A percentile compares a stretch with the other conserved stretches of the same genome.
These are phyloP conservation scores for Lathyrus sativus DNA, from an alignment of 306 rosid species.

Conservation along the genomic window DNA sequence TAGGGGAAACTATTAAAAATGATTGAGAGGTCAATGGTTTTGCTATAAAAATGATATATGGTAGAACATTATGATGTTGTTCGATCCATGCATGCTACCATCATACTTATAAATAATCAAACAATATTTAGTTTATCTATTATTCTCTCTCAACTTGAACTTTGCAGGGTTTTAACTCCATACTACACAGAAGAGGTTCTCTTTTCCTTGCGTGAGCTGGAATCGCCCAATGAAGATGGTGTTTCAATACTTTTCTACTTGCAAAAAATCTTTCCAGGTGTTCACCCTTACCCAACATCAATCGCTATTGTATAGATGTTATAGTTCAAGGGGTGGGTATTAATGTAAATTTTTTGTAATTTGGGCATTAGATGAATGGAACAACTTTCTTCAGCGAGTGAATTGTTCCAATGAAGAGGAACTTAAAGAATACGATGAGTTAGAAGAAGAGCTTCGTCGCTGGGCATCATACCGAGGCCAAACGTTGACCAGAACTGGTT, in stretches of 20 bases:
- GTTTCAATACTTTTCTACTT: constrained; percentile 93
- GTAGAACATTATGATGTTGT: no score
- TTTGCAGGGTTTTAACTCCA: constrained; percentile 85
- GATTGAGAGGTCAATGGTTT: neutral
- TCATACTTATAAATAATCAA: no score
- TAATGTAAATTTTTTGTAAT: neutral
- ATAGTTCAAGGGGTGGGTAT: constrained; percentile 21
- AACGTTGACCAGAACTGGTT: constrained; percentile 93
- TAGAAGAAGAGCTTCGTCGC: constrained; percentile 82
- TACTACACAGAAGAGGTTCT: constrained; percentile 95
- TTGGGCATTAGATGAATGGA: constrained; percentile 73
- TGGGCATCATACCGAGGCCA: constrained; percentile 99
- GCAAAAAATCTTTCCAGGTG: constrained; percentile 98
- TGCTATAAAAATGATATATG: neutral
- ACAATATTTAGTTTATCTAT: constrained; percentile 2
- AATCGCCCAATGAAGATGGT: constrained; percentile 85
- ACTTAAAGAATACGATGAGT: constrained; percentile 64
- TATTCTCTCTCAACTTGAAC: constrained; percentile 19
- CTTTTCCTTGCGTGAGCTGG: constrained; percentile 74
- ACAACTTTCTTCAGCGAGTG: constrained; percentile 81
- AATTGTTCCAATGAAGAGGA: constrained; percentile 61
- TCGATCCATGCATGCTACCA: no score
- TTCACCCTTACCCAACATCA: constrained; percentile 32
- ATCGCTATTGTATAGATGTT: constrained; percentile 5
- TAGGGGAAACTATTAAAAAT: neutral